Evolutionary conservation across 768 basidiomycete species (phyloP), one percentile per base, ranked within the genome.

Genomic region (Podaxis sp.): DNA sequence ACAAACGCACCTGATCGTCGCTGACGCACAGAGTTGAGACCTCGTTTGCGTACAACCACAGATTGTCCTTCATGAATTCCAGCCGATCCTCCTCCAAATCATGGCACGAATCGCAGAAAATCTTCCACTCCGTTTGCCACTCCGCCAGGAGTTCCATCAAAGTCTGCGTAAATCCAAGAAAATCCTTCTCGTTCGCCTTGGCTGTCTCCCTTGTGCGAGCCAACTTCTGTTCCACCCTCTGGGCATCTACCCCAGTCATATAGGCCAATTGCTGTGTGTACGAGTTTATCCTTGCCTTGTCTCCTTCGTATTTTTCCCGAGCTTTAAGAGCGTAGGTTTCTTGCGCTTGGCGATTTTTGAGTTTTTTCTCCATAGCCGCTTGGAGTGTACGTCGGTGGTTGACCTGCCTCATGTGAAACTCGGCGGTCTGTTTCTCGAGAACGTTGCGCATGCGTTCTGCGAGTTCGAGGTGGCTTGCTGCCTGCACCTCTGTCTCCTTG

Each of bases 41-140:
- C 1, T 88, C 90, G 71, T 99, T 99, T 0, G 96, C 96, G 72
- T 94, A 98, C 4, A 87, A 83, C 96, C 97, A 99, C 67, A 97
- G 80, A 59, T 89, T 90, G 72, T 96, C 94, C 77, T 96, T 98
- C 79, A 92, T 86, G 73, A 96, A 91, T 64, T 96, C 94, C 73
- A 95, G 75, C 25, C 97, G 84, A 59, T 98, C 97, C 69, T 98
- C 96, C 69, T 99, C 97, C 49, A 97, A 75, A 78, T 99, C 97
- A 75, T 99, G 97, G 66, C 92, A 93, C n/a, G 85, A 83, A 75
- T 99, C 97, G 71, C 94, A 98, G 75, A 96, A 98, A 12, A 80
- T 80, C 74, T 93, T 96, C 96, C 96, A 99, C 56, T 95, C 90
- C 64, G 80, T 78, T 72, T 98, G 96, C 96, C 96, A 98, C 66